These are phyloP conservation scores for Globisporangium carolinianum DNA, from an alignment of 352 stramenopile species.

Conservation along the genomic window DNA sequence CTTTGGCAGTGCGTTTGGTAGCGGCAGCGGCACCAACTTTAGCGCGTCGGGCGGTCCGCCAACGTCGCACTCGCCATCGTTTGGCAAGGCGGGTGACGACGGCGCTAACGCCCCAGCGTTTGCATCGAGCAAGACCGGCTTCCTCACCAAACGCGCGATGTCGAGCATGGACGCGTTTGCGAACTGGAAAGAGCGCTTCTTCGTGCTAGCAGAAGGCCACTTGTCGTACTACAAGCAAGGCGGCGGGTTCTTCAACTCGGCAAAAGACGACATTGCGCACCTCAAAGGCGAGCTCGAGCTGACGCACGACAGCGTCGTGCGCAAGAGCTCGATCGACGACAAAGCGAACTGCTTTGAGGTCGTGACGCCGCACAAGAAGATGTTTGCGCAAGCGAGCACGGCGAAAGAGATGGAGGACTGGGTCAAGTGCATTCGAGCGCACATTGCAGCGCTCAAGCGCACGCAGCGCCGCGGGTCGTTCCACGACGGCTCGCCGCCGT, in stretches of 20 bases:
- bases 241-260: constrained; percentile 79
- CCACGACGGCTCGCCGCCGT: constrained; percentile 38
- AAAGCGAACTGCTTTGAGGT: constrained; percentile 86
- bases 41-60: constrained; percentile 9
- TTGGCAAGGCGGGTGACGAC: constrained; percentile 17
- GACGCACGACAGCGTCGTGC: constrained; percentile 68
- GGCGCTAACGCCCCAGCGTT: constrained; percentile 31
- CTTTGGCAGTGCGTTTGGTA: constrained; percentile 13
- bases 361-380: constrained; percentile 73
- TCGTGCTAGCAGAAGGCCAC: constrained; percentile 76
- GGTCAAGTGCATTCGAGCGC: constrained; percentile 77
- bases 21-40: constrained; percentile 12
- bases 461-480: constrained; percentile 42
- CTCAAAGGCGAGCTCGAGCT: constrained; percentile 80
- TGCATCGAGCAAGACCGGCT: constrained; percentile 78
- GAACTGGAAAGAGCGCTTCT: constrained; percentile 87
- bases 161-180: constrained; percentile 84
- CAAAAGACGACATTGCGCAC: constrained; percentile 83
- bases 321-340: constrained; percentile 83
- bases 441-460: constrained; percentile 73
- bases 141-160: constrained; percentile 82
- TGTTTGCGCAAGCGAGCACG: constrained; percentile 81
- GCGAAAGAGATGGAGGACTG: constrained; percentile 83
- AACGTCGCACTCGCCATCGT: constrained; percentile 10
- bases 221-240: constrained; percentile 86